Base-by-base conservation (phyloP, 768 basidiomycete species). In the Calocybe indica region DNA sequence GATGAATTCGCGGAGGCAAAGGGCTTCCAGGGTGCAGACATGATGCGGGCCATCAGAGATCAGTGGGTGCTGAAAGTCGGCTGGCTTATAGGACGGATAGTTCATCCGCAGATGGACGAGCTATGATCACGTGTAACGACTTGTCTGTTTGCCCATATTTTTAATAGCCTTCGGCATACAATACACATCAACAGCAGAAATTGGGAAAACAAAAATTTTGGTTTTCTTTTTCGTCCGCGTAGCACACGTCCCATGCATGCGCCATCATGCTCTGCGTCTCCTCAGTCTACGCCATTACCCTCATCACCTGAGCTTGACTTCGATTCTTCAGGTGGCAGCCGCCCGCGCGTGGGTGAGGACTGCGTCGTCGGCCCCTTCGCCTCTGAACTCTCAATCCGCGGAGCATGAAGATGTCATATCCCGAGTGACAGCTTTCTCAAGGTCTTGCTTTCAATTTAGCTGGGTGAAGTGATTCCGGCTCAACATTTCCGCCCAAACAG, bases 61-160 rank as follows among this genome's bases (percentile, higher is more conserved):
- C 66, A 69, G 32, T 91, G 88, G 87, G 76, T 90, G 11, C 54
- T 61, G 11, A 85, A 79, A 57, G 87, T 88, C 22, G 88, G 89
- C 1, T 92, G 90, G 89, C 60, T 88, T 32, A 82, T 87, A 6
- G 83, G 85, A 3, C 64, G 71, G 50, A 61, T 60, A n/a, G 53
- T 55, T 31, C 62, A 61, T 11, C 60, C 66, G 34, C 58, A 59
- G 13, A 75, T 73, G 71, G 66, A 68, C 34, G n/a, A 22, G 22
- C 22, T 22, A 22, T 22, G 22, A 22, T 22, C 22, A 22, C 22
- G 22, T 22, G 22, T 22, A 22, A 22, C 22, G 22, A 22, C 22
- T 22, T 22, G 22, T 22, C 22, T 22, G 22, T 22, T 22, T 22
- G 22, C 4, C 22, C 4, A 22, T 22, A 22, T 22, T 22, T 22